phyloP scores from a whole-genome alignment of 2,329 filamentous ascomycete species.

The Mollisia scopiformis region DNA sequence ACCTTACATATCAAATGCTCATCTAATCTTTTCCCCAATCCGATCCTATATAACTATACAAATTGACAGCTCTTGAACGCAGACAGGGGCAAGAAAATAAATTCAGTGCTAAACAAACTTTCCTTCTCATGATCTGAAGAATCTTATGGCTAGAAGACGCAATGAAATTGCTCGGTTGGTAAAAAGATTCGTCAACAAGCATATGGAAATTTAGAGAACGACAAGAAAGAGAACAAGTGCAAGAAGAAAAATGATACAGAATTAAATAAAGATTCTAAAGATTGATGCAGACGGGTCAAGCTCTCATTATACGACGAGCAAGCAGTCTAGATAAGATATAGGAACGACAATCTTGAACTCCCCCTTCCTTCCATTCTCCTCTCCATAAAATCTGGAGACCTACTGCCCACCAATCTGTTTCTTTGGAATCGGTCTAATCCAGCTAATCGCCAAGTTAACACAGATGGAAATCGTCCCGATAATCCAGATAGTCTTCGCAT shows the following conservation, averaged over 20 bases:
- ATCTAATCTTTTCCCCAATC: no score
- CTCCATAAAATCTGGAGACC: not conserved
- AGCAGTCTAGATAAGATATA: not conserved
- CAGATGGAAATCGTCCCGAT: constrained; percentile 76
- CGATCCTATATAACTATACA: no score
- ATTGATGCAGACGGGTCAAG: not conserved
- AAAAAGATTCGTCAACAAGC: no score
- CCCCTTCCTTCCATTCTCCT: not conserved
- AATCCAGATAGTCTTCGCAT: constrained; percentile 76
- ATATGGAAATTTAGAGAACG: no score
- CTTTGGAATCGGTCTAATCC: constrained; percentile 62
- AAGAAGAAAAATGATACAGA: not conserved
- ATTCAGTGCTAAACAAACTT: no score
- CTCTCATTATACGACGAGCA: not conserved
- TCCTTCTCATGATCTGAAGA: no score
- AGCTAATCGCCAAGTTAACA: constrained; percentile 67
- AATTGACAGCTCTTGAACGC: no score
- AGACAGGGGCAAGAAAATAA: no score
- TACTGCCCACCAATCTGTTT: constrained; percentile 50
- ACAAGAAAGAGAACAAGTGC: no score
- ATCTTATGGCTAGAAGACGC: no score
- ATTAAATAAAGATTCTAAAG: not conserved
- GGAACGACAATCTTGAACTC: not conserved
- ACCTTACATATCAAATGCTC: no score
- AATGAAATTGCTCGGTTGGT: no score